Conservation (phyloP, 2,329 filamentous ascomycete genomes). For the Rhynchosporium graminicola region DNA sequence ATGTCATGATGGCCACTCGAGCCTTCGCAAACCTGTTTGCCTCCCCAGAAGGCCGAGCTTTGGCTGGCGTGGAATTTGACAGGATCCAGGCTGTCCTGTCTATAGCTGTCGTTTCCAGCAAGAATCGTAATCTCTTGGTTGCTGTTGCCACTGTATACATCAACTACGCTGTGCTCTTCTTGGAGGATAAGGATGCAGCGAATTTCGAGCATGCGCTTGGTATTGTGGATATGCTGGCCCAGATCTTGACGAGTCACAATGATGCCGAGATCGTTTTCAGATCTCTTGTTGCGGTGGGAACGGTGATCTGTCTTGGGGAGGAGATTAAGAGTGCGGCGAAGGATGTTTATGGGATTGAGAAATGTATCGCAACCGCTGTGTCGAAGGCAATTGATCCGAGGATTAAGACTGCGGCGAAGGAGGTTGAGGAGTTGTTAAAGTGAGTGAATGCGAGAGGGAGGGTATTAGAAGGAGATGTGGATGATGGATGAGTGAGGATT, state of each 20-base stretch:
- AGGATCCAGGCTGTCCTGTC: conserved; percentile 52
- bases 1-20: conserved; percentile 83
- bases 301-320: conserved; percentile 61
- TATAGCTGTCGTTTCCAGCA: conserved; percentile 61
- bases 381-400: conserved; percentile 59
- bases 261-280: conserved; percentile 86
- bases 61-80: conserved; percentile 61
- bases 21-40: conserved; percentile 82
- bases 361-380: conserved; percentile 49
- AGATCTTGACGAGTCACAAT: conserved; percentile 63
- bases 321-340: conserved; percentile 58
- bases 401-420: conserved; percentile 58
- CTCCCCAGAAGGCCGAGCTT: conserved; percentile 67
- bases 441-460: not conserved
- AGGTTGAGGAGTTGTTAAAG: conserved; percentile 47
- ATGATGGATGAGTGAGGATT: not conserved
- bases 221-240: conserved; percentile 60
- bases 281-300: conserved; percentile 79
- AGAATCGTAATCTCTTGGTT: conserved; percentile 79
- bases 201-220: conserved; percentile 46
- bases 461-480: not conserved
- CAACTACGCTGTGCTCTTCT: conserved; percentile 78
- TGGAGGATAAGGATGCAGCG: conserved; percentile 36
- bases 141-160: conserved; percentile 81
- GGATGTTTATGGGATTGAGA: conserved; percentile 55